phyloP scores from a whole-genome alignment of 2,329 filamentous ascomycete genomes.

The Beauveria rudraprayagi region DNA sequence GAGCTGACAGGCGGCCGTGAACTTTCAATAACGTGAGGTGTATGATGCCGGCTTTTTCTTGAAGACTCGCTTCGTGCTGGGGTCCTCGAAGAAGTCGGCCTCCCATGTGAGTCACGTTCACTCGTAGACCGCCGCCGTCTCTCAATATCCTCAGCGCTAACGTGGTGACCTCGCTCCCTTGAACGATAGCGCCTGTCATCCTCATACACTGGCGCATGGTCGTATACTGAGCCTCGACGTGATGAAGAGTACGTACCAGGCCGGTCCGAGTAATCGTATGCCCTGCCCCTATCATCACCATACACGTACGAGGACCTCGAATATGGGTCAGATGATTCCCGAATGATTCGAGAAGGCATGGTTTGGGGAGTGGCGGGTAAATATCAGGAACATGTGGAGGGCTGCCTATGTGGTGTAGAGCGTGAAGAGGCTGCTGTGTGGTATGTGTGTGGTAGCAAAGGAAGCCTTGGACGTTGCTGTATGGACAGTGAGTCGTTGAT shows the following conservation, averaged over 20 bases:
- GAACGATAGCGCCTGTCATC: conserved; percentile 3
- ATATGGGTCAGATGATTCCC: conserved; percentile 1
- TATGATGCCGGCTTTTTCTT: conserved; percentile 19
- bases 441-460: not conserved
- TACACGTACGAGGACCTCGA: conserved; percentile 2
- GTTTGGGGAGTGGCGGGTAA: not conserved
- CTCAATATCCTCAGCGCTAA: conserved; percentile 18
- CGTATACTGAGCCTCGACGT: conserved; percentile 7
- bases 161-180: not conserved
- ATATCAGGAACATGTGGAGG: conserved; percentile 5
- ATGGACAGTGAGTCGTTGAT: not conserved
- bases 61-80: conserved; percentile 23
- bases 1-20: conserved; percentile 28
- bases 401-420: not conserved
- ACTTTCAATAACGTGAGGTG: conserved; percentile 24
- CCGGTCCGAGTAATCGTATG: not conserved
- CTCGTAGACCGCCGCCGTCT: conserved; percentile 19
- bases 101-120: conserved; percentile 21
- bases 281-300: conserved; percentile 1
- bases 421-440: not conserved
- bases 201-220: not conserved
- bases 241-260: not conserved
- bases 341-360: conserved; percentile 10
- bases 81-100: conserved; percentile 21
- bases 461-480: not conserved